Base-by-base conservation (phyloP, 768 basidiomycete genomes). In the Termitomyces sp. region DNA sequence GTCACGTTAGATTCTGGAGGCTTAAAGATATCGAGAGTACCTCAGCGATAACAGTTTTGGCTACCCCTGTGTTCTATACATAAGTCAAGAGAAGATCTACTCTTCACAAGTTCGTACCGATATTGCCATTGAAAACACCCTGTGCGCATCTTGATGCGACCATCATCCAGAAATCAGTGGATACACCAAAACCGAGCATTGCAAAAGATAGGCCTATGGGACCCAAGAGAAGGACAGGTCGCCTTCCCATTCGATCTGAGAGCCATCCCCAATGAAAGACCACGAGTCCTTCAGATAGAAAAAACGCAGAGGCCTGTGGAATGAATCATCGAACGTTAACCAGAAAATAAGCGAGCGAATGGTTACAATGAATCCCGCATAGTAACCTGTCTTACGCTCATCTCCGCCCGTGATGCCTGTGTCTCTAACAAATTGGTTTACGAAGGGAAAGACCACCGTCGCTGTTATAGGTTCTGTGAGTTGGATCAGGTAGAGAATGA, bases 21-120 rank as follows among this genome's bases (percentile, higher is more conserved):
- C 8, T 13, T 12, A 24, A 9, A 54, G 8, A 34, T 41, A 33
- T 41, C 4, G 18, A 31, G 33, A 52, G 7, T 55, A 79, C 78
- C 72, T 83, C 81, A 20, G 74, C 79, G 34, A 80, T 73, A 2
- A 79, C 70, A 48, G 72, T 78, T 63, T 77, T 81, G 4, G 76
- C 65, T 3, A 80, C 78, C 5, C 78, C 79, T 78, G 41, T 9
- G 36, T 16, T 27, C 13, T n/a, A 24, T 18, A 33, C 34, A 9
- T 51, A 20, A 55, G 50, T 30, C 30, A 34, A 30, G 31, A 37
- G 31, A 39, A 20, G 34, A 31, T 30, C 8, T 3, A 64, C 58
- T 9, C 46, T 68, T 63, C 67, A 37, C 64, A 65, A 46, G 24
- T 4, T 16, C 62, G 16, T 56, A 69, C 71, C 69, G 16, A 71